Percentiles rank a stretch among this genome's conserved stretches.
These are phyloP conservation scores for Sordariomycetes sp. DNA, from an alignment of 2,329 filamentous ascomycete genomes.

Conservation along the genomic window DNA sequence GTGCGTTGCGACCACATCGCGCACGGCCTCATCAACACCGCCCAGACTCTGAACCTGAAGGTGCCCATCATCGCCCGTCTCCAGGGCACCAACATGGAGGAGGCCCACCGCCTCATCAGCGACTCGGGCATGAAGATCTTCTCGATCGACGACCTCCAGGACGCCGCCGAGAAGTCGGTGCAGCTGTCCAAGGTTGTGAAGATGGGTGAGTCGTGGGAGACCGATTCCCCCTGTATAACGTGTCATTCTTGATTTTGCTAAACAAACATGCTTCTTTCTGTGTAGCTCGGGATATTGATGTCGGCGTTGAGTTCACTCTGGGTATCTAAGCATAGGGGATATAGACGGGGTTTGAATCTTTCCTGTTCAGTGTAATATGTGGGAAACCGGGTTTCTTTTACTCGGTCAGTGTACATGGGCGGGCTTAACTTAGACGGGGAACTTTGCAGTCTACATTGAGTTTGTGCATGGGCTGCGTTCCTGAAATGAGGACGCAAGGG, in stretches of 20 bases:
- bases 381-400: neutral
- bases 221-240: neutral
- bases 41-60: constrained; percentile 87
- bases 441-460: neutral
- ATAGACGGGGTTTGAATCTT: constrained; percentile 1
- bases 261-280: constrained; percentile 8
- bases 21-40: constrained; percentile 89
- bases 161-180: constrained; percentile 92
- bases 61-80: constrained; percentile 94
- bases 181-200: constrained; percentile 99
- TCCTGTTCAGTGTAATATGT: neutral
- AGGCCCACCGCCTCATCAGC: constrained; percentile 86
- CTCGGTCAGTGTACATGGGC: neutral
- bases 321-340: constrained; percentile 59
- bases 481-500: neutral
- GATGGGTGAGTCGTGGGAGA: constrained; percentile 58
- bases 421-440: neutral
- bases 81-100: constrained; percentile 97
- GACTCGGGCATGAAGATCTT: constrained; percentile 99
- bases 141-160: constrained; percentile 97
- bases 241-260: constrained; percentile 1
- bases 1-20: constrained; percentile 97
- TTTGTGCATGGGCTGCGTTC: neutral
- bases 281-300: constrained; percentile 84
- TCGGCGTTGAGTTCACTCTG: constrained; percentile 88